These are phyloP conservation scores for Eragrostis tef DNA, from an alignment of 202 grass and related monocot species.

Conservation along the genomic window DNA sequence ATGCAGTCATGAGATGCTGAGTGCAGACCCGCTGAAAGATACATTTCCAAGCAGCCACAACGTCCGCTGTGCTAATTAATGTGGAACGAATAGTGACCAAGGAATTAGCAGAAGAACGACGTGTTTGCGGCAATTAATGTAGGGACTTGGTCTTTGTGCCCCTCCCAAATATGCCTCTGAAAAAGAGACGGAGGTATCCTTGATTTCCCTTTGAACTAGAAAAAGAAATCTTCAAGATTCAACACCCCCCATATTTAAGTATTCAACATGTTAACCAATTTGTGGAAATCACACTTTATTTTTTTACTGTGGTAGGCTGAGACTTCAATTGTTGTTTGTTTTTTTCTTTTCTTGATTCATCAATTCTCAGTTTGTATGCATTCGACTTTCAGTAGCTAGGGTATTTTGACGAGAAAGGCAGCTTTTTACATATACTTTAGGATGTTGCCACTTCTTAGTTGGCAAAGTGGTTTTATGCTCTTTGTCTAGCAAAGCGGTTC, in stretches of 20 bases:
- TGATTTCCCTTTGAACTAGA: background rate
- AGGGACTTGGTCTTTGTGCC: no score
- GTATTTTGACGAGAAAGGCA: constrained; percentile 24
- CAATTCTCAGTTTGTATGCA: background rate
- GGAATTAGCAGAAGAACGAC: no score
- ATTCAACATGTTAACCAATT: background rate
- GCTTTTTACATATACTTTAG: background rate
- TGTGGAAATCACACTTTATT: background rate
- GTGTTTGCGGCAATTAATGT: no score
- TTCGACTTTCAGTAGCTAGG: background rate
- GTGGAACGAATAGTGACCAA: no score
- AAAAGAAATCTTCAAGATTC: no score
- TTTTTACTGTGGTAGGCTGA: background rate
- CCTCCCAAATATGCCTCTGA: no score
- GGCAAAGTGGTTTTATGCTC: constrained; percentile 10
- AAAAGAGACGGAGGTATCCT: background rate
- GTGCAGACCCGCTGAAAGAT: no score
- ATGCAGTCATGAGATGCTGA: no score
- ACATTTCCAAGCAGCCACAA: no score
- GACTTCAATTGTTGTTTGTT: background rate
- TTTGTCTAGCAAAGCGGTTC: constrained; percentile 11
- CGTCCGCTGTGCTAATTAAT: no score
- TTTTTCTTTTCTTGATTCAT: background rate
- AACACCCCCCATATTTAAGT: background rate
- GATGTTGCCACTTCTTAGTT: background rate